Base-by-base conservation (phyloP, 2,329 filamentous ascomycete species). In the Fusarium neocosmosporiellum region DNA sequence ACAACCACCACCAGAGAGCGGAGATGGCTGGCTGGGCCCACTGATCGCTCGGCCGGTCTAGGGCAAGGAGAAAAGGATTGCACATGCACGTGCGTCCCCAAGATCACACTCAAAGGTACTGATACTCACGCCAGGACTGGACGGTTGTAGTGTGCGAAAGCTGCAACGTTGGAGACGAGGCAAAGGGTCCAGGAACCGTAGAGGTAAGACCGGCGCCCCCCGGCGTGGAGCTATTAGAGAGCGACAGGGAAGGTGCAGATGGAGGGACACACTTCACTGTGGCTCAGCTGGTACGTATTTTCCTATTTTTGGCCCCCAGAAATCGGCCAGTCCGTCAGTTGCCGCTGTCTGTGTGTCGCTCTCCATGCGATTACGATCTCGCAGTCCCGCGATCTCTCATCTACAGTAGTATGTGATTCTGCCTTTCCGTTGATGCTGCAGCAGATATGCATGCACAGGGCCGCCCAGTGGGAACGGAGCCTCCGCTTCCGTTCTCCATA, bases 231-330 rank as follows among this genome's bases (percentile, higher is more conserved):
- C 61, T 63, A 53, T 59, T 41, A 14, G 31, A 55, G 7, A 18
- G 24, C 43, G 36, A 55, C 37, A 58, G 20, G 50, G 27, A 48
- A 29, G 43, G 36, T 36, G 41, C 50, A 58, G 60, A 37, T 54
- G 31, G 59, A 66, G 37, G 41, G 64, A 50, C 46, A 22, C 58
- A 54, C 65, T 55, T 65, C 37, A 58, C 65, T 60, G 70, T 76
- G 74, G 74, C 74, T 64, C 63, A 75, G 67, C 59, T 54, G 58
- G 65, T 65, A 67, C 66, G 65, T 66, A 61, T 63, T 57, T 63
- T 66, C 75, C 77, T 77, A 77, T 77, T 76, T 77, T 77, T 75
- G 75, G 62, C 59, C 62, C 63, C 61, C 63, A 65, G 63, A 65
- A 61, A 55, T 72, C 71, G 71, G 71, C 60, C 62, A 63, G 65